phyloP scores from a whole-genome alignment of 2,329 filamentous ascomycete species.

The Thermothelomyces thermophilus region DNA sequence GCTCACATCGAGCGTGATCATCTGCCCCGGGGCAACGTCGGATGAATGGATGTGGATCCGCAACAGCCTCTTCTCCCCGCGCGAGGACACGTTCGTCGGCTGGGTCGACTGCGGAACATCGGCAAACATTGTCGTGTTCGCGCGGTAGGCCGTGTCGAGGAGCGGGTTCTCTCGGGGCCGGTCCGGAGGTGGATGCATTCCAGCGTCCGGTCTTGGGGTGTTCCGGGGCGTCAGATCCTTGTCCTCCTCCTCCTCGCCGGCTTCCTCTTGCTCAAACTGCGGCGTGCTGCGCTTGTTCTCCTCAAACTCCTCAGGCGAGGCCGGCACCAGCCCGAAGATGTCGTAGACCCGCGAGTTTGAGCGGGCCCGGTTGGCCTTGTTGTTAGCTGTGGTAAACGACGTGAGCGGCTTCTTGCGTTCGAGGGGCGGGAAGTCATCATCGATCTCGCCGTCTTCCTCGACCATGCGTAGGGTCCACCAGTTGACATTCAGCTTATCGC shows the following conservation, averaged over 20 bases:
- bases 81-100: constrained; percentile 32
- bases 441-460: constrained; percentile 75
- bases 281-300: constrained; percentile 65
- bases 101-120: constrained; percentile 45
- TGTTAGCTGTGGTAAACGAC: constrained; percentile 77
- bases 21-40: constrained; percentile 65
- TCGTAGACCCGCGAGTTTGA: constrained; percentile 73
- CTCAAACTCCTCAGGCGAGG: constrained; percentile 58
- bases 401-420: constrained; percentile 67
- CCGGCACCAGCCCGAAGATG: constrained; percentile 73
- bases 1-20: constrained; percentile 67
- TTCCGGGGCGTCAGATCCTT: constrained; percentile 41
- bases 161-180: constrained; percentile 51
- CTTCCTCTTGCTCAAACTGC: constrained; percentile 52
- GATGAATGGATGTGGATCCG: constrained; percentile 65
- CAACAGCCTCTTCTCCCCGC: constrained; percentile 63
- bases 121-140: constrained; percentile 47
- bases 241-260: constrained; percentile 31
- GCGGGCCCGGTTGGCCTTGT: constrained; percentile 54
- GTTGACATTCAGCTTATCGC: constrained; percentile 68
- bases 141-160: constrained; percentile 53
- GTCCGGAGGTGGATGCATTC: constrained; percentile 27
- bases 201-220: constrained; percentile 40
- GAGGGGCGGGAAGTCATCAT: constrained; percentile 76
- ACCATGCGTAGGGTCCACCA: constrained; percentile 80